Percentiles rank a stretch among this genome's conserved stretches.
These are phyloP conservation scores for Filobasidium floriforme DNA, from an alignment of 768 basidiomycete species.

Conservation along the genomic window DNA sequence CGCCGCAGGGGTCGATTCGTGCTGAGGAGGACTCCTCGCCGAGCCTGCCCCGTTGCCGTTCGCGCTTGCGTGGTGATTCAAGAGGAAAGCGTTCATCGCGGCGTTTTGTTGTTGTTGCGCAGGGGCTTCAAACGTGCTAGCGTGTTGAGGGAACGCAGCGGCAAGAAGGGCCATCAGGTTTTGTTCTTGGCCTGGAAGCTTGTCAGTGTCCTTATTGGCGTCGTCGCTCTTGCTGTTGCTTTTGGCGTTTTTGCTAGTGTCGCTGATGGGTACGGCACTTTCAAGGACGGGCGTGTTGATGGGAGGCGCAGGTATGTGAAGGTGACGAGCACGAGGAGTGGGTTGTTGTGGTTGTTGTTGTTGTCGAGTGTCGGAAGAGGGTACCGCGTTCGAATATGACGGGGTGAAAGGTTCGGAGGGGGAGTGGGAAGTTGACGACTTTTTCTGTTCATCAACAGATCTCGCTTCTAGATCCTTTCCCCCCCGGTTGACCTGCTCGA, in stretches of 20 bases:
- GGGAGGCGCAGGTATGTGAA: not conserved
- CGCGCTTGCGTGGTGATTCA: not conserved
- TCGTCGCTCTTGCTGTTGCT: not conserved
- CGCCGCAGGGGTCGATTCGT: not conserved
- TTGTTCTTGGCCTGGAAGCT: not conserved
- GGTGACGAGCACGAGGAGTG: no score
- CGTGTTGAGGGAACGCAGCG: conserved; percentile 3
- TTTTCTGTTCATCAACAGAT: not conserved
- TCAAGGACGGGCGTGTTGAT: not conserved
- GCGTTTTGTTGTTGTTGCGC: not conserved
- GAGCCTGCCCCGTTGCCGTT: not conserved
- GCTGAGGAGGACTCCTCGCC: not conserved
- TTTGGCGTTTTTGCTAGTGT: not conserved
- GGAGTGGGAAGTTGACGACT: not conserved
- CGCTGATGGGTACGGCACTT: not conserved
- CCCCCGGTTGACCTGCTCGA: not conserved
- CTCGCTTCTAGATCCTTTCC: not conserved
- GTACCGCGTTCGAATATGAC: not conserved
- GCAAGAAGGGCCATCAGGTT: not conserved
- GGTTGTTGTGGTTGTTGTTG: no score
- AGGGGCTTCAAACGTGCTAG: not conserved
- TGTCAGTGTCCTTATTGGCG: not conserved
- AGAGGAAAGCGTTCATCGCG: not conserved
- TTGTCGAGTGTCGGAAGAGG: no score
- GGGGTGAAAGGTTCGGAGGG: not conserved